phyloP scores from a whole-genome alignment of 306 rosid genomes.

The Cucurbita argyrosperma region DNA sequence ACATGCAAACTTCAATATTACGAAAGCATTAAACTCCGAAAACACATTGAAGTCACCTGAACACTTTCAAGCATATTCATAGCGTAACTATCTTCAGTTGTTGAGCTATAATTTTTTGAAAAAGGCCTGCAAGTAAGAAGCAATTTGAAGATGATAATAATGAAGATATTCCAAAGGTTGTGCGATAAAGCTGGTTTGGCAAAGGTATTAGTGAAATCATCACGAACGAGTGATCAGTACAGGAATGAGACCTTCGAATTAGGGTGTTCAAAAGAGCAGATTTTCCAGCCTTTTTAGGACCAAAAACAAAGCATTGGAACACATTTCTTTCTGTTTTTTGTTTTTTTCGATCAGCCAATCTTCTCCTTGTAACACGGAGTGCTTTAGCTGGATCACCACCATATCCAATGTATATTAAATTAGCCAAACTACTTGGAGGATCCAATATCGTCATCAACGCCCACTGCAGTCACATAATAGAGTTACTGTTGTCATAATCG shows the following conservation, averaged over 20 bases:
- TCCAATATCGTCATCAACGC: constrained; percentile 75
- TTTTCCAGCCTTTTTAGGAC: constrained; percentile 73
- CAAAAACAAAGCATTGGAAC: constrained; percentile 85
- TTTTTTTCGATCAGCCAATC: constrained; percentile 54
- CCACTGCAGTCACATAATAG: constrained; percentile 53
- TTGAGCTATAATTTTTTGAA: constrained; percentile 35
- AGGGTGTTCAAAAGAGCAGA: constrained; percentile 68
- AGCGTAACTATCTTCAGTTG: constrained; percentile 47
- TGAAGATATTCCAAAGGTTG: constrained; percentile 12
- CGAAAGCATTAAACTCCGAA: background rate
- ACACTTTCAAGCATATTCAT: constrained; percentile 44
- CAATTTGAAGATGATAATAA: constrained; percentile 6
- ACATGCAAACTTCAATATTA: background rate
- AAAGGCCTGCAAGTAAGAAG: constrained; percentile 38
- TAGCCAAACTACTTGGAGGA: constrained; percentile 59
- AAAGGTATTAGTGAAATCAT: constrained; percentile 3
- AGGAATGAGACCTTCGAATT: constrained; percentile 54
- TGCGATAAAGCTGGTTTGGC: background rate
- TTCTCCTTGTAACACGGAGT: constrained; percentile 60
- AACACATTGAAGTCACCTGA: constrained; percentile 49
- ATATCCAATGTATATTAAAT: constrained; percentile 80
- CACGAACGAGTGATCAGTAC: constrained; percentile 10
- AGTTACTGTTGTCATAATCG: background rate
- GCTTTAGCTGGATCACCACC: constrained; percentile 74
- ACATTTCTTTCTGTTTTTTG: constrained; percentile 65